Evolutionary conservation across 331 rosid species (phyloP), one percentile per base, ranked within the genome.

Genomic region (Prunus yedoensis): DNA sequence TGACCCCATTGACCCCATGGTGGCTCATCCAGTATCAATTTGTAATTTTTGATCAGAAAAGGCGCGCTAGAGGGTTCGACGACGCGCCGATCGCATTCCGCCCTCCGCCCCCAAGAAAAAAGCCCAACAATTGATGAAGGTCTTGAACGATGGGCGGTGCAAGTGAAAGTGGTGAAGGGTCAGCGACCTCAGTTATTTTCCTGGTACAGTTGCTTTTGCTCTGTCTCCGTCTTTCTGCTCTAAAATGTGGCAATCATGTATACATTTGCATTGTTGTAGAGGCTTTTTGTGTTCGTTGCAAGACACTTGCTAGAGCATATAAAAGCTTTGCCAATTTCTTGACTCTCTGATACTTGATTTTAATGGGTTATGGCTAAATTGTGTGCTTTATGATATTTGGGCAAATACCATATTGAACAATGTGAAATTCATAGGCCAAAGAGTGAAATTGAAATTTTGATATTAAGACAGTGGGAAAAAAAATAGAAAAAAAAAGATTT

Each of bases 191-290:
- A 51, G 25, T 41, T 38, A 8, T 56, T 74, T 32, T 30, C 47
- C 35, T 4, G 71, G 70, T 62, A 74, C 77, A 46, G n/a, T 13
- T 30, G n/a, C 5, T 74, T 50, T 35, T 32, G 5, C 71, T 64
- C 61, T 59, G 35, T 59, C 41, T 51, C 66, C 46, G 10, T 51
- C 64, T 50, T 17, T 35, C 0, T 35, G 27, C 50, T 30, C 41
- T 35, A 23, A 8, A 35, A n/a, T 18, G 10, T 7, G 43, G 9
- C 43, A 38, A 38, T 38, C 8, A 7, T 38, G 43, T 38, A 7
- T 38, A 7, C 43, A 38, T 38, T 38, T 35, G 11, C 20, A 71
- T 38, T 52, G 58, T 52, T 17, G 58, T 52, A 52, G 20, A 52
- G 58, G 20, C 58, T 17, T 52, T 52, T 7, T 52, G 23, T 17